A percentile compares a stretch with the other conserved stretches of the same genome.
These are phyloP conservation scores for Fallopia convolvulus DNA, from an alignment of 148 eudicot species.

Conservation along the genomic window DNA sequence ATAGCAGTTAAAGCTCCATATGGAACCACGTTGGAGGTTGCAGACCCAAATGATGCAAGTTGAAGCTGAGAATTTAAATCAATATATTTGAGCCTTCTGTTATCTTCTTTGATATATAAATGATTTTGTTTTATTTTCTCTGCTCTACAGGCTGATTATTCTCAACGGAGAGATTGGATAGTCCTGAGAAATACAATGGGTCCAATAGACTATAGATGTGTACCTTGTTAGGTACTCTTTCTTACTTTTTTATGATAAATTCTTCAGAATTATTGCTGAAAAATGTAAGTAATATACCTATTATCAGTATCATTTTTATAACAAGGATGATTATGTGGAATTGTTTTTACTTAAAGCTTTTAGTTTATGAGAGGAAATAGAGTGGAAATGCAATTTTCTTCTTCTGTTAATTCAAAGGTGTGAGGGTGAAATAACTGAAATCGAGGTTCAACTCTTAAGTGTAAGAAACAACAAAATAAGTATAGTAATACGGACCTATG, in stretches of 20 bases:
- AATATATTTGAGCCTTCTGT: background rate
- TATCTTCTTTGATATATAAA: background rate
- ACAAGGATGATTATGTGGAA: background rate
- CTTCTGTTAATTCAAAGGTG: background rate
- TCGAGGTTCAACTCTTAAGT: background rate
- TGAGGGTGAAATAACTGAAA: background rate
- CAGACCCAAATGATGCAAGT: conserved; percentile 88
- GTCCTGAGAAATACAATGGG: conserved; percentile 98
- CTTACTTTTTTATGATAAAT: background rate
- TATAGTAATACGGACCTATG: too few species aligned
- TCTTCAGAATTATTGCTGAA: background rate
- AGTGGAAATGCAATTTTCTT: background rate
- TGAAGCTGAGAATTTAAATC: background rate
- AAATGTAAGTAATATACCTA: background rate
- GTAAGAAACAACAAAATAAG: too few species aligned
- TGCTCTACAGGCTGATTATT: conserved; percentile 68
- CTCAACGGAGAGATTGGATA: conserved; percentile 86
- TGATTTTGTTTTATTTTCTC: conserved; percentile 9
- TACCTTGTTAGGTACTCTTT: conserved; percentile 86
- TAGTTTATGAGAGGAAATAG: background rate
- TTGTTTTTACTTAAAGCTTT: background rate
- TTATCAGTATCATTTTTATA: background rate
- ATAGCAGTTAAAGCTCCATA: conserved; percentile 99
- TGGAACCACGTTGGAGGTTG: conserved; percentile 96
- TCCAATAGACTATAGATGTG: conserved; percentile 58